These are phyloP conservation scores for Geotrichum restrictum DNA, from an alignment of 1,139 yeast species.

Conservation along the genomic window DNA sequence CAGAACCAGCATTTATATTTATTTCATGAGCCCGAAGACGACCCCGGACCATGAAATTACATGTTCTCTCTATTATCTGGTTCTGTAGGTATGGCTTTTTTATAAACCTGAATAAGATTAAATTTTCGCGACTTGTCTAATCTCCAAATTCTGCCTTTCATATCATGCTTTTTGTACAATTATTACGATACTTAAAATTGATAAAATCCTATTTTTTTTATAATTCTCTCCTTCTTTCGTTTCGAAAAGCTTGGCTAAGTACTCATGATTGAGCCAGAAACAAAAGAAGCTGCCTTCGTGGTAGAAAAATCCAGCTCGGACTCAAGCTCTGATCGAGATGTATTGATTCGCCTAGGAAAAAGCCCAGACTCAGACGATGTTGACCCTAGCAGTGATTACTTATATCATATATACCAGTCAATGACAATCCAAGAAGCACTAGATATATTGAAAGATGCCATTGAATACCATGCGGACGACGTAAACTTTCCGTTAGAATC, in stretches of 20 bases:
- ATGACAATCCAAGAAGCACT: slow-evolving; percentile 44
- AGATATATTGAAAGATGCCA: slow-evolving; percentile 42
- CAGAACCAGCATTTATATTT: too few species aligned
- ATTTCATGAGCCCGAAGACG: too few species aligned
- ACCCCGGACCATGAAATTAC: too few species aligned
- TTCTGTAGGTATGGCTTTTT: too few species aligned
- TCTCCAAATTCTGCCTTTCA: neutral
- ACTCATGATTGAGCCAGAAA: neutral
- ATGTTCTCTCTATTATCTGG: too few species aligned
- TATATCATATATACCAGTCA: slow-evolving; percentile 42
- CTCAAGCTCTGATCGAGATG: neutral
- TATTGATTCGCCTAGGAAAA: slow-evolving; percentile 9
- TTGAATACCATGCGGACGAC: slow-evolving; percentile 47
- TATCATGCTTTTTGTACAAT: neutral
- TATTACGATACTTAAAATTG: neutral
- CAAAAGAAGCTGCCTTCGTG: neutral
- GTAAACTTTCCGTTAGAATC: slow-evolving; percentile 47
- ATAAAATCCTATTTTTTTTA: neutral
- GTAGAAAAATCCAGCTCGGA: neutral
- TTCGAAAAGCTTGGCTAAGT: neutral
- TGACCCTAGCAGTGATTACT: slow-evolving; percentile 30
- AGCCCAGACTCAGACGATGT: slow-evolving; percentile 9
- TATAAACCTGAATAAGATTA: neutral
- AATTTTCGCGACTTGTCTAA: neutral
- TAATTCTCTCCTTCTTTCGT: neutral